Percentiles rank a stretch among this genome's conserved stretches.
These are phyloP conservation scores for Picochlorum sp. DNA, from an alignment of 139 green algal genomes.

Conservation along the genomic window DNA sequence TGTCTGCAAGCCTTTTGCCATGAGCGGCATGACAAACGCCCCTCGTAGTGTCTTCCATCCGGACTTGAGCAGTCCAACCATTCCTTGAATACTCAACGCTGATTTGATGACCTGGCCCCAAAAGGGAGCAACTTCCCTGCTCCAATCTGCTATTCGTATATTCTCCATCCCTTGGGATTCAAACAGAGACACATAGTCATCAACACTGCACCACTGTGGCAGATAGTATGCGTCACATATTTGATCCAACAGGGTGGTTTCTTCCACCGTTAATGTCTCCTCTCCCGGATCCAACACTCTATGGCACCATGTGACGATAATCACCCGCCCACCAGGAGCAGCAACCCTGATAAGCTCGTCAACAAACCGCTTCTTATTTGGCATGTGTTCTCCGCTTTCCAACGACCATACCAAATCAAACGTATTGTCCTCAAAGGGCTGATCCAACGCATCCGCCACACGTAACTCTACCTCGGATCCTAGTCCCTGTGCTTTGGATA, in stretches of 20 bases:
- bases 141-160: conserved; percentile 75
- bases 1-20: conserved; percentile 75
- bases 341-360: conserved; percentile 82
- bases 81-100: conserved; percentile 61
- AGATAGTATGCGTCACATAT: conserved; percentile 98
- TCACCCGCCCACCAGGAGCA: conserved; percentile 68
- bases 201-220: conserved; percentile 84
- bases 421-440: conserved; percentile 65
- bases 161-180: conserved; percentile 40
- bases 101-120: conserved; percentile 88
- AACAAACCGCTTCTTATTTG: conserved; percentile 77
- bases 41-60: conserved; percentile 86
- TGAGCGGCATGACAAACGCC: conserved; percentile 91
- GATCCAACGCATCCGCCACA: conserved; percentile 74
- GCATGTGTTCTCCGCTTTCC: conserved; percentile 94
- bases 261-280: conserved; percentile 27
- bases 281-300: conserved; percentile 39
- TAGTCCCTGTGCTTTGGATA: conserved; percentile 52
- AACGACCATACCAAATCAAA: conserved; percentile 84
- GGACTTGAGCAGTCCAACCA: conserved; percentile 70
- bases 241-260: conserved; percentile 71
- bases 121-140: conserved; percentile 85
- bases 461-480: conserved; percentile 39
- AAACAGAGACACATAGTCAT: conserved; percentile 79
- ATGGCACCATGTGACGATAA: conserved; percentile 91